These are phyloP conservation scores for Akanthomyces uredinophilus DNA, from an alignment of 2,329 filamentous ascomycete species.

Conservation along the genomic window DNA sequence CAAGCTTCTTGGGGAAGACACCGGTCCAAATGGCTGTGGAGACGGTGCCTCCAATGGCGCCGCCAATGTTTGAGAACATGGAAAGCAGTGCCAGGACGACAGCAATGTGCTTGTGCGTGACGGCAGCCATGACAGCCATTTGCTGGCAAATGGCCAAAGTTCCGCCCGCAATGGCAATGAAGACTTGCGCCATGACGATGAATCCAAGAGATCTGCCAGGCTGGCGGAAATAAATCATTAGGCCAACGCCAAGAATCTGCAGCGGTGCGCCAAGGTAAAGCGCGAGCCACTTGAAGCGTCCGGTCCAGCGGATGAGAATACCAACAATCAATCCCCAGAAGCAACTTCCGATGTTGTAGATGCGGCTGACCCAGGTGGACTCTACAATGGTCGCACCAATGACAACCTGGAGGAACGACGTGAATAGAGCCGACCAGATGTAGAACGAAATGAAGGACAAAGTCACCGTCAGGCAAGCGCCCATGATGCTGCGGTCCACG, in stretches of 20 bases:
- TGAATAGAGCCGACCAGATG: slow-evolving; percentile 50
- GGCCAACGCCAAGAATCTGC: slow-evolving; percentile 31
- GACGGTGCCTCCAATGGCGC: slow-evolving; percentile 5
- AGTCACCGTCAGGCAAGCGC: slow-evolving; percentile 40
- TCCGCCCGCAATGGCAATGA: slow-evolving; percentile 54
- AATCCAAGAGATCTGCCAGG: slow-evolving; percentile 46
- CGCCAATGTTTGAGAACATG: slow-evolving; percentile 2
- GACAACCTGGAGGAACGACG: slow-evolving; percentile 52
- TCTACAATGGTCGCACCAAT: slow-evolving; percentile 36
- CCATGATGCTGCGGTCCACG: slow-evolving; percentile 46
- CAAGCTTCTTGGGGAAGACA: not conserved
- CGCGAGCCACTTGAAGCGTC: slow-evolving; percentile 45
- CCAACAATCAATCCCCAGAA: slow-evolving; percentile 46
- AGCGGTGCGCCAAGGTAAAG: slow-evolving; percentile 26
- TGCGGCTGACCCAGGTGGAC: slow-evolving; percentile 44
- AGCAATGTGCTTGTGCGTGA: slow-evolving; percentile 33
- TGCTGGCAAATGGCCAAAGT: slow-evolving; percentile 53
- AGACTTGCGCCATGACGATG: slow-evolving; percentile 55
- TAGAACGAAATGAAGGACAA: slow-evolving; percentile 47
- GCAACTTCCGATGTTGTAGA: slow-evolving; percentile 46
- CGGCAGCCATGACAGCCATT: slow-evolving; percentile 54
- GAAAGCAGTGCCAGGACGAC: not conserved
- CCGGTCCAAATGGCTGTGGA: slow-evolving; percentile 8
- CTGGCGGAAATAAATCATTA: slow-evolving; percentile 39
- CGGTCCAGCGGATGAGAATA: slow-evolving; percentile 40